Evolutionary conservation across 768 basidiomycete genomes (phyloP), one percentile per base, ranked within the genome.

Genomic region (Hypsizygus marmoreus): DNA sequence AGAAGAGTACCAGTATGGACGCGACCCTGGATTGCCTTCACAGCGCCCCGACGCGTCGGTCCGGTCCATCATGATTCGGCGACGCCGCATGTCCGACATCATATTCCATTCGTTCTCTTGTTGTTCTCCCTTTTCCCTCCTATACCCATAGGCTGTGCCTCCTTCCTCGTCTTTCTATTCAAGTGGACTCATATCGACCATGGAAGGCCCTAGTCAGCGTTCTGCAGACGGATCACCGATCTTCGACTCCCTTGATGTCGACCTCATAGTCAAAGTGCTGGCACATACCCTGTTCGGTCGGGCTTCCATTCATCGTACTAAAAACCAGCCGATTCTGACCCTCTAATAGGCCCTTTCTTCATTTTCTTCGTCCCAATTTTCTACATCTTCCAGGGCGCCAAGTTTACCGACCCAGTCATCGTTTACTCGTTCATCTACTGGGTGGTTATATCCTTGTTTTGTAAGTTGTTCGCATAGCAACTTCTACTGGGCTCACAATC

Each of bases 181-280:
- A 40, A 11, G 47, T 55, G 43, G 51, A 50, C 12, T 40, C 41
- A 49, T 46, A n/a, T n/a, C n/a, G n/a, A n/a, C n/a, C n/a, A 23
- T 71, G 71, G 70, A 59, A 65, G 39, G 50, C 54, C 40, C 51
- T 50, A 10, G 43, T 33, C 51, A 53, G 45, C 50, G 46, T 34
- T 45, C 51, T 35, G 33, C 51, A 23, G 78, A 80, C 35, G 60
- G 69, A 20, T 67, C 72, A 8, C 80, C 78, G 14, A 67, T 87
- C 35, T 86, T 82, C 58, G 90, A 91, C 64, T 71, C 68, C 47
- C 66, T 92, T 47, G 86, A 92, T 68, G 47, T 92, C 28, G 91
- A 94, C 66, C 69, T 90, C 45, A 64, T 92, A 40, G 68, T 90
- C 54, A 91, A 89, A 68, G 89, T 93, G 42, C 70, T 94, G 44